Percentiles rank a stretch among this genome's conserved stretches.
phyloP scores from a whole-genome alignment of 352 stramenopile species.

The Globisporangium viniferum region DNA sequence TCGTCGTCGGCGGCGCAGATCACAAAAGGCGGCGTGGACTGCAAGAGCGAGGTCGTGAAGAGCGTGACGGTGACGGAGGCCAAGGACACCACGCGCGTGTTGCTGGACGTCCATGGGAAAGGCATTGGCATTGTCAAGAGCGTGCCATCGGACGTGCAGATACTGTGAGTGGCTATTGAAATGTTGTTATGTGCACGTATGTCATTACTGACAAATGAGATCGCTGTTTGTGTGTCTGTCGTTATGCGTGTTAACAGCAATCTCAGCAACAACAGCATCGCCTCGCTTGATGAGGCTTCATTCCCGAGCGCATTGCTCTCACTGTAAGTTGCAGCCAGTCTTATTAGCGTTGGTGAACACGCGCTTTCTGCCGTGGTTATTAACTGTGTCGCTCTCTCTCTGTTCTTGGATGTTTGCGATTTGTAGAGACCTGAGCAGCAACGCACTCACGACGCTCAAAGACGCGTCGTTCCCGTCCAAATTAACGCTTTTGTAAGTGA shows the following conservation, averaged over 20 bases:
- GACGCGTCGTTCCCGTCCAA: slow-evolving; percentile 2
- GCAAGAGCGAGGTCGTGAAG: slow-evolving; percentile 23
- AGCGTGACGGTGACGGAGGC: slow-evolving; percentile 9
- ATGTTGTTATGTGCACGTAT: neutral
- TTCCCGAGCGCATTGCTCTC: slow-evolving; percentile 26
- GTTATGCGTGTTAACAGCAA: slow-evolving; percentile 16
- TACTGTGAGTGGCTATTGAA: slow-evolving; percentile 7
- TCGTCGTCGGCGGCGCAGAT: slow-evolving; percentile 14
- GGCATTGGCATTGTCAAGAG: slow-evolving; percentile 28
- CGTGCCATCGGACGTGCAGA: slow-evolving; percentile 25
- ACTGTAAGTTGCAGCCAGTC: slow-evolving; percentile 22
- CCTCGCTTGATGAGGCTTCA: slow-evolving; percentile 16
- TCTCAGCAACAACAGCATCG: slow-evolving; percentile 35
- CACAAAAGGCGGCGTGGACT: slow-evolving; percentile 16
- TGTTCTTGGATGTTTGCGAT: neutral
- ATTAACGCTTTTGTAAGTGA: slow-evolving; percentile 6
- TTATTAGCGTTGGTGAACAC: too few relatives aligned
- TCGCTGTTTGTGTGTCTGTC: neutral
- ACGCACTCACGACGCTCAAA: slow-evolving; percentile 7
- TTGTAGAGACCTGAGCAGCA: slow-evolving; percentile 7
- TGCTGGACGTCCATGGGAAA: slow-evolving; percentile 27
- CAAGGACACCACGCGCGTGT: neutral
- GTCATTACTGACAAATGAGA: neutral
- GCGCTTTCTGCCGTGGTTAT: too few relatives aligned
- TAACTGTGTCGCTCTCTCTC: too few relatives aligned